These are phyloP conservation scores for Capsella rubella DNA, from an alignment of 441 rosid genomes.

Conservation along the genomic window DNA sequence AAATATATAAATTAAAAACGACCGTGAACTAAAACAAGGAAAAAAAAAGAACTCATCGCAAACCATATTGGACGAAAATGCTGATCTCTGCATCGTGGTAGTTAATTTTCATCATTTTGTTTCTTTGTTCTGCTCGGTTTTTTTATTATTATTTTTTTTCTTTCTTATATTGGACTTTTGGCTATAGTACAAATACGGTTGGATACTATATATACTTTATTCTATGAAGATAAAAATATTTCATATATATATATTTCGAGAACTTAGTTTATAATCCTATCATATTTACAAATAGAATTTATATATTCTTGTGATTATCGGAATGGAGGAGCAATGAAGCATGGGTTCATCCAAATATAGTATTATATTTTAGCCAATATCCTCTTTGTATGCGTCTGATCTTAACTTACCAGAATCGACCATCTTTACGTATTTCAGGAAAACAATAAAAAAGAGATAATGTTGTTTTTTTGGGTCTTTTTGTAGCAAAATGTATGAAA, in stretches of 20 bases:
- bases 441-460: too few species aligned
- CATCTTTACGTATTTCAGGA: background rate
- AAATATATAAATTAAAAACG: background rate
- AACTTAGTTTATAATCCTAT: background rate
- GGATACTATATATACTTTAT: background rate
- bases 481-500: too few species aligned
- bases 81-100: constrained; percentile 9
- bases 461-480: too few species aligned
- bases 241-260: background rate
- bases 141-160: background rate
- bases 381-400: constrained; percentile 13
- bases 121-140: constrained; percentile 10
- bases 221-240: background rate
- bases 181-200: constrained; percentile 5
- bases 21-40: background rate
- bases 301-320: background rate
- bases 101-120: constrained; percentile 9
- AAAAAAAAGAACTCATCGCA: constrained; percentile 1
- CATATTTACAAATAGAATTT: background rate
- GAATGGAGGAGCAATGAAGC: constrained; percentile 34
- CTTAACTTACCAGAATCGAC: background rate
- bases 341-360: constrained; percentile 27
- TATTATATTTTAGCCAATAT: background rate
- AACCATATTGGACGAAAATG: constrained; percentile 22
- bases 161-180: constrained; percentile 1